These are phyloP conservation scores for Zangia roseola DNA, from an alignment of 768 basidiomycete genomes.

Conservation along the genomic window DNA sequence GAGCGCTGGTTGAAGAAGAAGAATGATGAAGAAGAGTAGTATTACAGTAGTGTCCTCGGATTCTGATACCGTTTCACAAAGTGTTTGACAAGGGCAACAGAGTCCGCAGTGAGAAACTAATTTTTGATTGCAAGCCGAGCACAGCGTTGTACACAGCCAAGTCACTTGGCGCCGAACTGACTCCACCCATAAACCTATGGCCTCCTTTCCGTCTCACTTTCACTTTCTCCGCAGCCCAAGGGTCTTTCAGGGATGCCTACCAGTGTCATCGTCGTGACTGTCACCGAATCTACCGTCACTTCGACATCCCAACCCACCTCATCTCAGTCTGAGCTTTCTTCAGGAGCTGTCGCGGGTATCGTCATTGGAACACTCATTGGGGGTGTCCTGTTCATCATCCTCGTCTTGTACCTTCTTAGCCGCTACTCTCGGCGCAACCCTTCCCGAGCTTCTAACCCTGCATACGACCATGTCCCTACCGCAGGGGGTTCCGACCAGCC, in stretches of 20 bases:
- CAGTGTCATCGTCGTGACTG: conserved; percentile 3
- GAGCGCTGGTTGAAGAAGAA: conserved; percentile 58
- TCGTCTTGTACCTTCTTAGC: conserved; percentile 12
- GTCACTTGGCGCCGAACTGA: not conserved
- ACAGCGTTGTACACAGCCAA: conserved; percentile 8
- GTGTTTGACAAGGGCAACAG: not conserved
- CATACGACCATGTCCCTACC: not conserved
- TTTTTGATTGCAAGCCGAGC: not conserved
- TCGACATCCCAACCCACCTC: not conserved
- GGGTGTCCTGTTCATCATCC: conserved; percentile 7
- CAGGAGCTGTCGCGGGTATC: conserved; percentile 19
- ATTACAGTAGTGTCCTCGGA: too few species aligned
- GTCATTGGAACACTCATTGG: conserved; percentile 19
- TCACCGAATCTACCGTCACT: conserved; percentile 6
- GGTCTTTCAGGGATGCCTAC: too few species aligned
- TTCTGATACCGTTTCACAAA: too few species aligned
- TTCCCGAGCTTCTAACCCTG: conserved; percentile 14
- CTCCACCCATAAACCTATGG: not conserved
- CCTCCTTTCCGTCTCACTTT: not conserved
- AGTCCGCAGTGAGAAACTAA: conserved; percentile 7
- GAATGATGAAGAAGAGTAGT: too few species aligned
- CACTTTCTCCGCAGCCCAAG: not conserved
- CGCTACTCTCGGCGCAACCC: conserved; percentile 14
- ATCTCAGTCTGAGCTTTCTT: conserved; percentile 1
- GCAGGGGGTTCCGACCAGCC: not conserved